Evolutionary conservation across 1,284 basidiomycete genomes (phyloP).

Genomic region (Hemileia vastatrix): DNA sequence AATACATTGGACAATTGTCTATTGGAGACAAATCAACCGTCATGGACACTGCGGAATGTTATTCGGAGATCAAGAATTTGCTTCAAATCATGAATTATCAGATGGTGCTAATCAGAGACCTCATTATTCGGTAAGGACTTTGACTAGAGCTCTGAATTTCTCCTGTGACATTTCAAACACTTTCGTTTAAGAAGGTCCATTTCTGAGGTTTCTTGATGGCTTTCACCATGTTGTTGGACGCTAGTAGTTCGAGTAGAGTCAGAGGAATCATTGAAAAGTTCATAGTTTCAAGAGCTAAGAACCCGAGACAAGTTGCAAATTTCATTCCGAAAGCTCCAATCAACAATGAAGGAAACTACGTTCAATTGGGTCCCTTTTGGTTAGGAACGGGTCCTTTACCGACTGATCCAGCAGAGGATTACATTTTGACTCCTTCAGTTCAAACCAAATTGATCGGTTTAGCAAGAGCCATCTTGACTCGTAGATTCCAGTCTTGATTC

Average conservation of each 20-base stretch:
- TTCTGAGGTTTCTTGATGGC: conserved; percentile 94
- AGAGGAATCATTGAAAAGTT: conserved; percentile 62
- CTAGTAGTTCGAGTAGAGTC: conserved; percentile 58
- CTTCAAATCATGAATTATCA: conserved; percentile 69
- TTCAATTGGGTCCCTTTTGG: conserved; percentile 87
- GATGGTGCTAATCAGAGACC: conserved; percentile 92
- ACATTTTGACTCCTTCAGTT: conserved; percentile 94
- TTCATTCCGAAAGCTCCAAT: conserved; percentile 56
- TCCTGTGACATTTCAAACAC: conserved; percentile 68
- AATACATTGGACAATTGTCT: conserved; percentile 77
- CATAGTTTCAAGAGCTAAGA: conserved; percentile 71
- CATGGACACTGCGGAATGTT: conserved; percentile 86
- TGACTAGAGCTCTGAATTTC: conserved; percentile 82
- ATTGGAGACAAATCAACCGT: conserved; percentile 79
- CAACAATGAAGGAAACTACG: conserved; percentile 52
- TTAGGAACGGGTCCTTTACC: too few relatives aligned
- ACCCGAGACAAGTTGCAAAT: conserved; percentile 61
- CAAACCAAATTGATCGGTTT: conserved; percentile 85
- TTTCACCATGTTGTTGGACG: conserved; percentile 88
- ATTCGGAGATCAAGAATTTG: conserved; percentile 71
- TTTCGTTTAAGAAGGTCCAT: conserved; percentile 77
- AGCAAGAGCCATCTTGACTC: conserved; percentile 76
- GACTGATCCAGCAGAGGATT: conserved; percentile 65
- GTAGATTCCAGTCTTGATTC: conserved; percentile 86
- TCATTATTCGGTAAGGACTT: conserved; percentile 93